Percentiles rank a stretch among this genome's conserved stretches.
Evolutionary conservation across 495 filamentous ascomycete genomes (phyloP).

Genomic region (Daldinia childiae): DNA sequence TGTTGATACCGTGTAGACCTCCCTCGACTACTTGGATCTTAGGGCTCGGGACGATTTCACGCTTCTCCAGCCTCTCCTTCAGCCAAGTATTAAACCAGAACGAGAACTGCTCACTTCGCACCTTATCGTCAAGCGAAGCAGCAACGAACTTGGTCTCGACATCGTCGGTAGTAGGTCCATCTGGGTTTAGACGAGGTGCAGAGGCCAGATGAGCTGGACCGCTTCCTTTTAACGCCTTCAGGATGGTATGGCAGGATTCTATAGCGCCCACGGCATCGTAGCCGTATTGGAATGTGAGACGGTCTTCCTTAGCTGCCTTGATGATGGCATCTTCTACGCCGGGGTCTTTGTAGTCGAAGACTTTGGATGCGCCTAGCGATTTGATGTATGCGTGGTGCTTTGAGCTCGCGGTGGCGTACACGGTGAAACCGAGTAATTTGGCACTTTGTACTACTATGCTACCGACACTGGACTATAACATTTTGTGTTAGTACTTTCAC

Average conservation of each 20-base stretch:
- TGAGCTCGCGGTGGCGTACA: conserved; percentile 61
- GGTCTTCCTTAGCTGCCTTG: conserved; percentile 53
- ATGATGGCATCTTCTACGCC: conserved; percentile 57
- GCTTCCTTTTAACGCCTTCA: conserved; percentile 39
- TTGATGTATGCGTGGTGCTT: conserved; percentile 56
- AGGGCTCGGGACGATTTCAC: conserved; percentile 57
- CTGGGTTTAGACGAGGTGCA: conserved; percentile 47
- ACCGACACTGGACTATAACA: conserved; percentile 52
- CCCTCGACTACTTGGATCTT: conserved; percentile 54
- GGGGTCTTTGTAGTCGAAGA: conserved; percentile 61
- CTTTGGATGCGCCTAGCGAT: conserved; percentile 57
- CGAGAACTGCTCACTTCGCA: conserved; percentile 50
- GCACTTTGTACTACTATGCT: conserved; percentile 55
- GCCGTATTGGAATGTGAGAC: conserved; percentile 51
- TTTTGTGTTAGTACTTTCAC: background rate
- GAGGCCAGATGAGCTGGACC: conserved; percentile 49
- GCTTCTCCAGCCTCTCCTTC: conserved; percentile 52
- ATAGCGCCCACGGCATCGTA: conserved; percentile 54
- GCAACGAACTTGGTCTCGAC: conserved; percentile 55
- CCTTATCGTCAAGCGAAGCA: conserved; percentile 47
- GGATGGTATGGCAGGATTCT: conserved; percentile 19
- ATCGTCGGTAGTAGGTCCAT: conserved; percentile 47
- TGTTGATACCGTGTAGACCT: conserved; percentile 56
- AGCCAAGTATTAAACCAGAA: conserved; percentile 57
- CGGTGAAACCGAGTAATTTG: conserved; percentile 52